Percentiles rank a stretch among this genome's conserved stretches.
Evolutionary conservation across 345 rosid species (phyloP).

Genomic region (Nasturtium officinale): DNA sequence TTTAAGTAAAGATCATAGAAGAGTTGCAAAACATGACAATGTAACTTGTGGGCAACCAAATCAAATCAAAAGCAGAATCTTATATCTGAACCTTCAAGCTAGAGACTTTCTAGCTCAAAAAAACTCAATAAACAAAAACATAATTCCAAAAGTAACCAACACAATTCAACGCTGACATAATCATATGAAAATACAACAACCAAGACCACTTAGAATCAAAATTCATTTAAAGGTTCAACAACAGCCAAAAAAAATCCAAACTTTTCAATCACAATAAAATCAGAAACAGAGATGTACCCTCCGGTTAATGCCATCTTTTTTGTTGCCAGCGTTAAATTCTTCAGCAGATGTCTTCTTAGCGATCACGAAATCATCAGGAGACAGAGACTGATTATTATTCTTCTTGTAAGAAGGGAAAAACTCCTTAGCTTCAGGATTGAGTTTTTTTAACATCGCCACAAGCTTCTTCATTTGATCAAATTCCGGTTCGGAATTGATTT

Average conservation of each 20-base stretch:
- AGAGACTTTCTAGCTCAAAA: conserved; percentile 20
- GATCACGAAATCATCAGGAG: conserved; percentile 15
- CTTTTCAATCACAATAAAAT: neutral
- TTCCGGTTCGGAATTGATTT: conserved; percentile 32
- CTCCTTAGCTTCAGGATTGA: conserved; percentile 68
- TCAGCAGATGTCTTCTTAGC: conserved; percentile 35
- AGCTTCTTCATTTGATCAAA: conserved; percentile 51
- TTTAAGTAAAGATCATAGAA: neutral
- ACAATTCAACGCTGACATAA: neutral
- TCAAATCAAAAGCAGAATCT: neutral
- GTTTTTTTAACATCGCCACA: conserved; percentile 60
- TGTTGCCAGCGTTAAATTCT: conserved; percentile 29
- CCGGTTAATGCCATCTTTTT: conserved; percentile 23
- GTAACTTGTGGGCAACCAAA: neutral
- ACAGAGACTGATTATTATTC: conserved; percentile 19
- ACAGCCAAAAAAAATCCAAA: neutral
- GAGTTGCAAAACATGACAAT: neutral
- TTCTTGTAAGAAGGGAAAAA: conserved; percentile 57
- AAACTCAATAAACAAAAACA: conserved; percentile 2
- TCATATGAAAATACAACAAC: neutral
- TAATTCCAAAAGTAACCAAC: neutral
- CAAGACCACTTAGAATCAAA: conserved; percentile 5
- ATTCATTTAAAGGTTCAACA: conserved; percentile 4
- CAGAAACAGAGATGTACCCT: conserved; percentile 31
- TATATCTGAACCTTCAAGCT: neutral